Conservation (phyloP, 139 green algal genomes). For the Chlamydomonas sp. region DNA sequence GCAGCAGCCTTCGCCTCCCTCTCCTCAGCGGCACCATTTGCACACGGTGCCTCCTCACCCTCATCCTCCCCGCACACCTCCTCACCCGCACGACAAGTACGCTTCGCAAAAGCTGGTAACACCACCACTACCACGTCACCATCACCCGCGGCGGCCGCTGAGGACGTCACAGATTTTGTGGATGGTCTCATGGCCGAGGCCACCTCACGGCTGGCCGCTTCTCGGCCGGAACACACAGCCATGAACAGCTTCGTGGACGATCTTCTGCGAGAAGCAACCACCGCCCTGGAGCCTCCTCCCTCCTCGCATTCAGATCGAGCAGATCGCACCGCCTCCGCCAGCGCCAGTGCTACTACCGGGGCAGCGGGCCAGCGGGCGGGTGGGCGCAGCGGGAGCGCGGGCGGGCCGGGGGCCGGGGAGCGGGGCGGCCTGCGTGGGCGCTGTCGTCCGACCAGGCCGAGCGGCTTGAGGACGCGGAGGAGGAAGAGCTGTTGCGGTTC, state of each 20-base stretch:
- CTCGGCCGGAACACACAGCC: not conserved
- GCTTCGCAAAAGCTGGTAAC: too few relatives aligned
- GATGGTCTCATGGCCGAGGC: constrained; percentile 4
- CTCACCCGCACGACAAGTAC: too few relatives aligned
- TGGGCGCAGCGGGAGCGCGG: not conserved
- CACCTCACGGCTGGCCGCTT: not conserved
- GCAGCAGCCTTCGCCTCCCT: not conserved
- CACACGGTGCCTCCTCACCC: too few relatives aligned
- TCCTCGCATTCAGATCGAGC: not conserved
- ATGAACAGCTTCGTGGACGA: constrained; percentile 25
- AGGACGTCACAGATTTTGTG: constrained; percentile 1
- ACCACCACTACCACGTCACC: too few relatives aligned
- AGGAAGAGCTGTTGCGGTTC: constrained; percentile 40
- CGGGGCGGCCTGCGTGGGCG: too few relatives aligned
- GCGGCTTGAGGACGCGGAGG: constrained; percentile 15
- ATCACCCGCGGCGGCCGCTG: not conserved
- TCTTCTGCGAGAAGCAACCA: not conserved
- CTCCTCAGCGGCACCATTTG: not conserved
- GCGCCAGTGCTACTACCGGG: not conserved
- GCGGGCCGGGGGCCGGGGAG: constrained; percentile 1
- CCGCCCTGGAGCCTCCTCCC: not conserved
- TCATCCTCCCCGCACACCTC: too few relatives aligned
- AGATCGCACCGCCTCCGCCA: not conserved
- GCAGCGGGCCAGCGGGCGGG: not conserved
- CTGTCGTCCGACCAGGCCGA: constrained; percentile 12